Evolutionary conservation across 495 filamentous ascomycete genomes (phyloP), one percentile per base, ranked within the genome.

Genomic region (Astrothelium macrocarpum): DNA sequence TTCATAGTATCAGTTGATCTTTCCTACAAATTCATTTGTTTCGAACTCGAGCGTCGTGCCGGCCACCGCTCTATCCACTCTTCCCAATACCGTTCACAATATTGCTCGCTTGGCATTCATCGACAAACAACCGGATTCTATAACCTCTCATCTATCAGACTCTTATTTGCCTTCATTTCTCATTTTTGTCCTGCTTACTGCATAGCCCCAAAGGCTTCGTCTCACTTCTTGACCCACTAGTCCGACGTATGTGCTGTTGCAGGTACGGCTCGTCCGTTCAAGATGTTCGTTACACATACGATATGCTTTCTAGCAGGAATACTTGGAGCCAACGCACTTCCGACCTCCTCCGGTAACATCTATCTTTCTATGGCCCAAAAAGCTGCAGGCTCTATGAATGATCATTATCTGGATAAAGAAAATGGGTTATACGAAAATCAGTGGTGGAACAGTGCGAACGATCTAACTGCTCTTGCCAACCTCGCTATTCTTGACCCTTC

Each of bases 391-490:
- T 34, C 45, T 3, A 53, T 64, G 29, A 64, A 64, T 34, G 53
- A 60, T 42, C 26, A 59, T 4, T 73, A 67, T 66, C 71, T 70
- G 34, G 64, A 69, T 46, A 59, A 59, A 2, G 62, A 53, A 7
- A 70, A 66, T 23, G 71, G 71, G 20, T 59, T 65, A n/a, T 73
- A 68, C 67, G 62, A 68, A 28, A 65, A 82, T 0, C 79, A 77
- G 26, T 91, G 88, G 88, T 91, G 88, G 88, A 88, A 90, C 73
- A 82, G 81, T 45, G 88, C 84, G 61, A 91, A 90, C 71, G 80
- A 78, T 62, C 72, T 90, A 64, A 88, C 85, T 1, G 36, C 53
- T 5, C 43, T 59, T 2, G 63, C 64, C 39, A 32, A 62, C 56
- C 32, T 67, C 7, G 60, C 53, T 25, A 26, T 32, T 12, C 26